Conservation (phyloP, 2,329 filamentous ascomycete species). For the Paraphoma sp. region DNA sequence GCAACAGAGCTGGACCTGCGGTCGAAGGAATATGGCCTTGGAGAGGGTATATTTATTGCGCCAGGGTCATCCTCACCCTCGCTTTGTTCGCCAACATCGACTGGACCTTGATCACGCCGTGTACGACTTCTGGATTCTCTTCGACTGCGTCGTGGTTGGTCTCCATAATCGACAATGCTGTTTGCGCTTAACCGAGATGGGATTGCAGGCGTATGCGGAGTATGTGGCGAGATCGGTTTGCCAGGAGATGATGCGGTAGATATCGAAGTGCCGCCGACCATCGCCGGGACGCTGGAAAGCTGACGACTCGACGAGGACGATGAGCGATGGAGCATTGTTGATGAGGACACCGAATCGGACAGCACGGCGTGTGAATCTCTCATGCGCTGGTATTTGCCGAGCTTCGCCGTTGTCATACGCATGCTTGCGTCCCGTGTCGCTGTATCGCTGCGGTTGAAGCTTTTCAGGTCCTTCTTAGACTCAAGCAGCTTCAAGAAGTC, state of each 20-base stretch:
- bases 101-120: conserved; percentile 31
- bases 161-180: conserved; percentile 75
- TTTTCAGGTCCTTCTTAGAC: conserved; percentile 82
- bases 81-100: conserved; percentile 33
- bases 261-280: conserved; percentile 70
- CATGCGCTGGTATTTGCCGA: conserved; percentile 88
- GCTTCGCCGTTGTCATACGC: conserved; percentile 77
- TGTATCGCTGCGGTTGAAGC: conserved; percentile 72
- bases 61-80: conserved; percentile 57
- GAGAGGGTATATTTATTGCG: conserved; percentile 78
- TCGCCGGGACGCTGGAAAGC: conserved; percentile 67
- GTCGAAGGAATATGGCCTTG: conserved; percentile 58
- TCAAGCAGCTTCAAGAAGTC: conserved; percentile 92
- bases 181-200: conserved; percentile 93
- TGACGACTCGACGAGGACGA: conserved; percentile 80
- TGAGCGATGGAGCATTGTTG: conserved; percentile 81
- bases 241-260: conserved; percentile 87
- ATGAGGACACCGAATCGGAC: conserved; percentile 92
- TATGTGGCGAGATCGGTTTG: conserved; percentile 88
- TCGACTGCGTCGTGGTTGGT: conserved; percentile 36
- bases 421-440: conserved; percentile 69
- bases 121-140: conserved; percentile 41
- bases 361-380: conserved; percentile 86
- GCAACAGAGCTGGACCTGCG: conserved; percentile 74
- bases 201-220: conserved; percentile 90